Evolutionary conservation across 2,329 filamentous ascomycete species (phyloP).

Genomic region (Aulographum hederae): DNA sequence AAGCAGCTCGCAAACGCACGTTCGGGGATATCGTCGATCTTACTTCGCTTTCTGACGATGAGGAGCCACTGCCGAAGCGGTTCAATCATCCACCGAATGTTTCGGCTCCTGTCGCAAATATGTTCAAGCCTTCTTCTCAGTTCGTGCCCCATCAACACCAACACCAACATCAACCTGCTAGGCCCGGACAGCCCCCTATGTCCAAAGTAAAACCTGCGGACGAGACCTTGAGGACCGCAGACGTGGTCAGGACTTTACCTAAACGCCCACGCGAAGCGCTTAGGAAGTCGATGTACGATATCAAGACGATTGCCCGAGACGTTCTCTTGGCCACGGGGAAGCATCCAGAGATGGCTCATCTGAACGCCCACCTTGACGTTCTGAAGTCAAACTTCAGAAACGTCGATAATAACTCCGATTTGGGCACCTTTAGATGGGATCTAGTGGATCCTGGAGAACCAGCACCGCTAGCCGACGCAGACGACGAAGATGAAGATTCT

Average conservation of each 20-base stretch:
- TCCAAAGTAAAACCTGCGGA: not conserved
- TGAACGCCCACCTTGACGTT: conserved; percentile 41
- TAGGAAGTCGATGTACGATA: conserved; percentile 36
- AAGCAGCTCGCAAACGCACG: conserved; percentile 34
- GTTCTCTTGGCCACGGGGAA: conserved; percentile 42
- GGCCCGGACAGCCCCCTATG: not conserved
- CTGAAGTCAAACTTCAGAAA: conserved; percentile 23
- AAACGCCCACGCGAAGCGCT: conserved; percentile 30
- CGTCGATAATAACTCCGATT: conserved; percentile 29
- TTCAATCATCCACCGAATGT: conserved; percentile 4
- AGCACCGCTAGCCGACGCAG: conserved; percentile 11
- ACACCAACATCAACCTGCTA: not conserved
- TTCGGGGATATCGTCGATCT: conserved; percentile 37
- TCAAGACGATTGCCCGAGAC: conserved; percentile 43
- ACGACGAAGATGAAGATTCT: conserved; percentile 10
- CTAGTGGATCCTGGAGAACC: conserved; percentile 38
- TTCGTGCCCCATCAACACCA: not conserved
- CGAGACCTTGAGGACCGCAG: conserved; percentile 2
- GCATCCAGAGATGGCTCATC: conserved; percentile 37
- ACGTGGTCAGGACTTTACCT: too few relatives aligned
- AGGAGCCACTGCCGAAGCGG: conserved; percentile 20
- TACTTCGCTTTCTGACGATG: conserved; percentile 28
- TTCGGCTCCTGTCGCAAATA: not conserved
- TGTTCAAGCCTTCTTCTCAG: not conserved
- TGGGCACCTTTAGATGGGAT: conserved; percentile 43